phyloP scores from a whole-genome alignment of 176 grass and related monocot genomes.

The Neostapfia colusana region DNA sequence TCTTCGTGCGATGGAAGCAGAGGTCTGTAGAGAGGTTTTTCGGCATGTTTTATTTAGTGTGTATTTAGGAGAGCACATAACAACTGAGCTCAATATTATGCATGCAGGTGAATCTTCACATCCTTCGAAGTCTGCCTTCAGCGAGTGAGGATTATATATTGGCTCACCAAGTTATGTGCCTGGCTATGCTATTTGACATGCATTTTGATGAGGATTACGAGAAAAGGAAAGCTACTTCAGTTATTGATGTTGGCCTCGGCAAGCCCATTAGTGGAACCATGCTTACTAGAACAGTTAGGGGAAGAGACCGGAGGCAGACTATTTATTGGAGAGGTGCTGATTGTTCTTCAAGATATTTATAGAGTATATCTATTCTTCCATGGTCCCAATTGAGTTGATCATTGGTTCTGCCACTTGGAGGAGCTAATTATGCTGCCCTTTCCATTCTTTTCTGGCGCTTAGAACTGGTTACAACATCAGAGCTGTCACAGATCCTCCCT shows the following conservation, averaged over 20 bases:
- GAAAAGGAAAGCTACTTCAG: constrained; percentile 74
- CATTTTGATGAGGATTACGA: constrained; percentile 62
- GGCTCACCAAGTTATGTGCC: constrained; percentile 74
- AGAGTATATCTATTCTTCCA: neutral
- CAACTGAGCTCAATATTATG: constrained; percentile 10
- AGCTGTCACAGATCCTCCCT: constrained; percentile 7
- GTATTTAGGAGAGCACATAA: neutral
- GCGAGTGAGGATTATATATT: constrained; percentile 64
- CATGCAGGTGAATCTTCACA: constrained; percentile 86
- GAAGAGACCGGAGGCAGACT: constrained; percentile 81
- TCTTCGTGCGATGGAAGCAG: constrained; percentile 86
- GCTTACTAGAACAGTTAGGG: constrained; percentile 81
- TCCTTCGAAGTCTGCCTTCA: constrained; percentile 49
- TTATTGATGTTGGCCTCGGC: constrained; percentile 84
- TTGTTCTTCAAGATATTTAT: constrained; percentile 49
- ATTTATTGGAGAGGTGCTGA: constrained; percentile 69
- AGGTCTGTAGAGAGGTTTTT: constrained; percentile 58
- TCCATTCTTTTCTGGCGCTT: neutral
- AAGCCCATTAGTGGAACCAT: constrained; percentile 75
- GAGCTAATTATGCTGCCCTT: neutral
- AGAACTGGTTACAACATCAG: neutral
- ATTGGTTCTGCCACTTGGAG: neutral
- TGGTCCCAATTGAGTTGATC: neutral
- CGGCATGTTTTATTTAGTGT: constrained; percentile 1
- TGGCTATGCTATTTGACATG: constrained; percentile 86